Conservation (phyloP, 345 rosid species). For the Carallia pectinifolia region DNA sequence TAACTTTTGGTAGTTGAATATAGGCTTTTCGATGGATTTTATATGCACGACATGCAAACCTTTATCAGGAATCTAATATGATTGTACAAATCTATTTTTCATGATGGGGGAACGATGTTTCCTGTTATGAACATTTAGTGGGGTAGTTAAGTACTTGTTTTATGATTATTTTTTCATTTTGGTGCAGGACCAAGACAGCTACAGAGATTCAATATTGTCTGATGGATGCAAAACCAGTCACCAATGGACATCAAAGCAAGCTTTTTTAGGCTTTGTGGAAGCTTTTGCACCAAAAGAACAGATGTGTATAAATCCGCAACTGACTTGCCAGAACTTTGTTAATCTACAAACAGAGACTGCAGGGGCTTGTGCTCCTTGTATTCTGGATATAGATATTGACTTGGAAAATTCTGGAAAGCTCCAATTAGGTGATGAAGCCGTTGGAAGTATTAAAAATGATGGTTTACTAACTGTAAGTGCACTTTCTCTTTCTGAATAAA, state of each 20-base stretch:
- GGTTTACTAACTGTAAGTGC: conserved; percentile 51
- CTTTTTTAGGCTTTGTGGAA: conserved; percentile 63
- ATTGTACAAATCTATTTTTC: too few relatives aligned
- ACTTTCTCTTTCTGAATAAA: neutral
- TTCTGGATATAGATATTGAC: conserved; percentile 62
- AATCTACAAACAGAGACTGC: conserved; percentile 54
- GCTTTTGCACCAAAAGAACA: conserved; percentile 48
- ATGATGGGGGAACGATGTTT: neutral
- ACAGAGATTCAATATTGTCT: conserved; percentile 62
- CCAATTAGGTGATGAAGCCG: conserved; percentile 42
- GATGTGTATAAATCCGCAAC: conserved; percentile 45
- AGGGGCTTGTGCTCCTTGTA: conserved; percentile 60
- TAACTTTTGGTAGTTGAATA: too few relatives aligned
- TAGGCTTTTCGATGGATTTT: too few relatives aligned
- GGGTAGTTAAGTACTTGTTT: too few relatives aligned
- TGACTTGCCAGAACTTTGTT: conserved; percentile 55
- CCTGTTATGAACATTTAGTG: neutral
- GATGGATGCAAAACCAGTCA: conserved; percentile 48
- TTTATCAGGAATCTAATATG: too few relatives aligned
- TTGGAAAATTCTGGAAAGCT: conserved; percentile 43
- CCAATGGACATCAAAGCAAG: conserved; percentile 39
- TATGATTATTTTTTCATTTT: conserved; percentile 12
- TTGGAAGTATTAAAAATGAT: conserved; percentile 47
- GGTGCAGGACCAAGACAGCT: conserved; percentile 58
- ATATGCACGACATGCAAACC: too few relatives aligned